A percentile compares a stretch with the other conserved stretches of the same genome.
Conservation (phyloP, 164 flowering plant genomes). For the Stephania yunnanensis region DNA sequence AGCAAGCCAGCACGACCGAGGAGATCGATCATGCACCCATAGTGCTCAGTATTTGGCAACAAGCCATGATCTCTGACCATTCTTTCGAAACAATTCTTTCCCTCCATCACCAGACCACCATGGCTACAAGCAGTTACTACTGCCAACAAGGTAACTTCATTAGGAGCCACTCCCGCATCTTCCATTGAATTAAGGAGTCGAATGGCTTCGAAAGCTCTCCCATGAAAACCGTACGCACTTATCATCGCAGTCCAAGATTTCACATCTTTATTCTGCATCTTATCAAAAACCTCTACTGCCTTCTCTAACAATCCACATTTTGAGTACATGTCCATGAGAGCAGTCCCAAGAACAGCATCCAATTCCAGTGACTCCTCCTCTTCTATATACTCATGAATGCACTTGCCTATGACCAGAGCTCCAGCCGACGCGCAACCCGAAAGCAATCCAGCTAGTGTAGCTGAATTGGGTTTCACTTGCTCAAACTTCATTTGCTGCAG, state of each 20-base stretch:
- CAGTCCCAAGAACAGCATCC: constrained; percentile 41
- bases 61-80: constrained; percentile 29
- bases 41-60: constrained; percentile 37
- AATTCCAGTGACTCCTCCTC: constrained; percentile 24
- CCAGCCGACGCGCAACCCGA: constrained; percentile 36
- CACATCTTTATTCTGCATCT: constrained; percentile 34
- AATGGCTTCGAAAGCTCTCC: constrained; percentile 33
- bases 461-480: constrained; percentile 33
- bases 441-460: constrained; percentile 43
- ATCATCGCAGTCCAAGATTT: constrained; percentile 50
- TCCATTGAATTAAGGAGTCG: constrained; percentile 32
- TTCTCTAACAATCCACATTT: constrained; percentile 37
- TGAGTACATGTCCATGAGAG: constrained; percentile 39
- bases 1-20: constrained; percentile 46
- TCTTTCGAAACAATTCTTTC: constrained; percentile 28
- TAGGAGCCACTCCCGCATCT: constrained; percentile 30
- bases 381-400: constrained; percentile 24
- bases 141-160: constrained; percentile 40
- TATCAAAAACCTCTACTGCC: constrained; percentile 34
- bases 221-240: constrained; percentile 37
- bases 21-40: constrained; percentile 47
- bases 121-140: constrained; percentile 45
- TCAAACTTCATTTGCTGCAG: constrained; percentile 28
- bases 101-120: constrained; percentile 49
- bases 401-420: constrained; percentile 19